phyloP scores from a whole-genome alignment of 2,329 filamentous ascomycete species.

The Diaporthe citriasiana region DNA sequence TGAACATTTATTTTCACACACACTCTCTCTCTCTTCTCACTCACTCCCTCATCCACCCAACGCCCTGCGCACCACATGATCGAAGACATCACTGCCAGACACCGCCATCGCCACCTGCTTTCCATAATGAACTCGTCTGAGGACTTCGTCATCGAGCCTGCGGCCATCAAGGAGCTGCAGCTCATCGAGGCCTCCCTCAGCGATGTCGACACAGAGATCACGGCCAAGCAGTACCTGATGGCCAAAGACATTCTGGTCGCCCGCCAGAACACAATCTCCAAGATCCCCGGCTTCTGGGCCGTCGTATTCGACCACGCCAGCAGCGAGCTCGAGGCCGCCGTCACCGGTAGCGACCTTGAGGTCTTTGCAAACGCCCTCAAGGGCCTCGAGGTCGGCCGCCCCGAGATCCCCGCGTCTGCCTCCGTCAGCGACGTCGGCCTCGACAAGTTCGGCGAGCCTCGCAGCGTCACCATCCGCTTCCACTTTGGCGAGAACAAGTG shows the following conservation, averaged over 20 bases:
- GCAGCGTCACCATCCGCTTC: slow-evolving; percentile 69
- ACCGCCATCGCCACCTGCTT: slow-evolving; percentile 63
- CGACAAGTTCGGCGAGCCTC: slow-evolving; percentile 68
- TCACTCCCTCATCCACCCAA: not conserved
- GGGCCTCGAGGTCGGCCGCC: slow-evolving; percentile 64
- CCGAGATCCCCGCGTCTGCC: slow-evolving; percentile 55
- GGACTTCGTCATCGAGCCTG: slow-evolving; percentile 49
- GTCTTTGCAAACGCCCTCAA: slow-evolving; percentile 70
- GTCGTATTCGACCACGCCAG: slow-evolving; percentile 72
- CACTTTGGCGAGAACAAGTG: slow-evolving; percentile 72
- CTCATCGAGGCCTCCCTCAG: slow-evolving; percentile 50
- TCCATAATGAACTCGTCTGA: slow-evolving; percentile 41
- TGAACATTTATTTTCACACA: too few species aligned
- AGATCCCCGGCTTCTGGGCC: slow-evolving; percentile 77
- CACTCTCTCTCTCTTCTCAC: not conserved
- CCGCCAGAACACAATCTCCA: slow-evolving; percentile 69
- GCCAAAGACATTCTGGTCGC: slow-evolving; percentile 63
- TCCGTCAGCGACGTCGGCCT: slow-evolving; percentile 51
- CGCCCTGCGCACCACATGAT: slow-evolving; percentile 2
- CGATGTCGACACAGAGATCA: slow-evolving; percentile 52
- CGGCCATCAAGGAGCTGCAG: slow-evolving; percentile 52
- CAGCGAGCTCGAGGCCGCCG: slow-evolving; percentile 73
- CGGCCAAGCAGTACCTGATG: slow-evolving; percentile 52
- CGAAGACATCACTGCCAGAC: slow-evolving; percentile 11
- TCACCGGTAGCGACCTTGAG: slow-evolving; percentile 71